These are phyloP conservation scores for Apodospora peruviana DNA, from an alignment of 495 filamentous ascomycete species.

Conservation along the genomic window DNA sequence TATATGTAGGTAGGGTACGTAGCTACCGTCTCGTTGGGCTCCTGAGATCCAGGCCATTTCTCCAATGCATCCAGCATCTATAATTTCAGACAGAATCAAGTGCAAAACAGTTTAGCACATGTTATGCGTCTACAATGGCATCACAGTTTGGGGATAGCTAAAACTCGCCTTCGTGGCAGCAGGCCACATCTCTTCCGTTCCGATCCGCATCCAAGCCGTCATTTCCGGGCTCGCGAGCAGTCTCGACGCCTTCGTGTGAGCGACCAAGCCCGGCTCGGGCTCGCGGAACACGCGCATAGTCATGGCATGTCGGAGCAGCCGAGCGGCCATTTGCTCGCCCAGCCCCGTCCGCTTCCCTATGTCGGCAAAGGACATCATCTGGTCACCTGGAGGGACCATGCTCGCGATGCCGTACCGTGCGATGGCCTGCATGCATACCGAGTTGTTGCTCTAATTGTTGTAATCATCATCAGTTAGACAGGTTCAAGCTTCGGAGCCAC, in stretches of 20 bases:
- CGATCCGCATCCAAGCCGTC: conserved; percentile 28
- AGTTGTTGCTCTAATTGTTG: conserved; percentile 12
- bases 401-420: conserved; percentile 30
- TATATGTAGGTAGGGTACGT: no score
- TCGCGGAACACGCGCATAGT: conserved; percentile 42
- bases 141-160: not conserved
- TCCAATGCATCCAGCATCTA: conserved; percentile 17
- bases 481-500: not conserved
- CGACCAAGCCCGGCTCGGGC: conserved; percentile 14
- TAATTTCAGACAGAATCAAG: no score
- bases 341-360: conserved; percentile 19
- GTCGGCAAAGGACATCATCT: conserved; percentile 26
- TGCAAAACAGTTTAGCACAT: not conserved
- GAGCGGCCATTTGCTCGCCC: conserved; percentile 21
- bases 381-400: conserved; percentile 27
- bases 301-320: conserved; percentile 43
- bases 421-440: conserved; percentile 25
- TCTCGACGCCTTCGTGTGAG: conserved; percentile 28
- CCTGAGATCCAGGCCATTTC: conserved; percentile 18
- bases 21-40: conserved; percentile 34
- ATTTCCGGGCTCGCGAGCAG: conserved; percentile 24
- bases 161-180: conserved; percentile 4
- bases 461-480: not conserved
- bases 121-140: conserved; percentile 22
- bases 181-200: conserved; percentile 18